Evolutionary conservation across 225 moss, liverwort and hornwort genomes (phyloP).

Genomic region (Marchantia paleacea): DNA sequence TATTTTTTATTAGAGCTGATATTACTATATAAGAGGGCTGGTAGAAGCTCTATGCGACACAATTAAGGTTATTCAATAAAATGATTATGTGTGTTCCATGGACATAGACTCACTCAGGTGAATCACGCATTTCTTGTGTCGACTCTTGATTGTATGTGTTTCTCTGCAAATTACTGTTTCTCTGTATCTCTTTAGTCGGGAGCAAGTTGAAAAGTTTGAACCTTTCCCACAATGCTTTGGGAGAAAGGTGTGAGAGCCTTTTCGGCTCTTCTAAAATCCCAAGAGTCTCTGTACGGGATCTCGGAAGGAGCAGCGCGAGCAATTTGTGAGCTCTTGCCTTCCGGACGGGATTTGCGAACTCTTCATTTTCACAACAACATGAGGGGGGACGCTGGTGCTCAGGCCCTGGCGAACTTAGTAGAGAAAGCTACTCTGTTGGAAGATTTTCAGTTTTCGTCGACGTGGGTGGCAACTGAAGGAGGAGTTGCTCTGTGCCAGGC

Average conservation of each 20-base stretch:
- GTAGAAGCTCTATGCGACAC: too few relatives aligned
- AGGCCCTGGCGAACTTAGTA: constrained; percentile 61
- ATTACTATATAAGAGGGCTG: too few relatives aligned
- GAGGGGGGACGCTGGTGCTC: constrained; percentile 90
- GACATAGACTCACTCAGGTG: too few relatives aligned
- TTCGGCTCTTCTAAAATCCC: constrained; percentile 70
- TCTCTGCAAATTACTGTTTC: too few relatives aligned
- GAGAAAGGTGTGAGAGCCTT: constrained; percentile 97
- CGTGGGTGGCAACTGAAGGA: constrained; percentile 75
- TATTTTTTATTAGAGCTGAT: too few relatives aligned
- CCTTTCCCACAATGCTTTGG: constrained; percentile 92
- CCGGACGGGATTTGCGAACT: constrained; percentile 57
- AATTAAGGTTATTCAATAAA: too few relatives aligned
- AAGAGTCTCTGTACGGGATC: constrained; percentile 77
- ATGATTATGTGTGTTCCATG: too few relatives aligned
- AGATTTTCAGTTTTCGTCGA: constrained; percentile 91
- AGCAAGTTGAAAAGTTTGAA: constrained; percentile 81
- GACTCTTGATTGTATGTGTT: too few relatives aligned
- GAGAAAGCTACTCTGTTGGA: constrained; percentile 58
- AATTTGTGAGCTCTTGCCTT: constrained; percentile 79
- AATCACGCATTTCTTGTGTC: too few relatives aligned
- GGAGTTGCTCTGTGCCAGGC: constrained; percentile 76
- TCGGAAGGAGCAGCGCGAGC: constrained; percentile 86
- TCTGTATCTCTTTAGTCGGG: constrained; percentile 74
- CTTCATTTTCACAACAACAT: constrained; percentile 96